Conservation (phyloP, 2,329 filamentous ascomycete genomes). For the Apiospora arundinis region DNA sequence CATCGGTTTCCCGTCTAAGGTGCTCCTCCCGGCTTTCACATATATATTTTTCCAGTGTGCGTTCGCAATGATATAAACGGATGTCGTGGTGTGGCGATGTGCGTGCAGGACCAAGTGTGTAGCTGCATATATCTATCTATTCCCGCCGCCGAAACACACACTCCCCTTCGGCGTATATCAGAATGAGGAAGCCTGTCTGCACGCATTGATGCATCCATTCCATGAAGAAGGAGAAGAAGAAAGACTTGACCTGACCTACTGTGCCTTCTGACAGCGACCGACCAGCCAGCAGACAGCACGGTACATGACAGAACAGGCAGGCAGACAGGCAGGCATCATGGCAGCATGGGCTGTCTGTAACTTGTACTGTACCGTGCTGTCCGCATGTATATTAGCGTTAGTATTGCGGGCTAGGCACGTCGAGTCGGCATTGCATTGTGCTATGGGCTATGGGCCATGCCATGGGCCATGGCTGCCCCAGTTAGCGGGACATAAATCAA, state of each 20-base stretch:
- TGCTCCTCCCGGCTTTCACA: not conserved
- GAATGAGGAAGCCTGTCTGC: not conserved
- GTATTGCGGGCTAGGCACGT: constrained; percentile 31
- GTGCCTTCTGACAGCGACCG: too few relatives aligned
- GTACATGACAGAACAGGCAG: too few relatives aligned
- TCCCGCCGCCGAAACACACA: not conserved
- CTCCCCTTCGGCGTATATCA: not conserved
- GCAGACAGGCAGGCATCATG: not conserved
- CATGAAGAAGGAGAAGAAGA: too few relatives aligned
- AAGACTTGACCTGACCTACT: too few relatives aligned
- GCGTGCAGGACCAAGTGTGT: not conserved
- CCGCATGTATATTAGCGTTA: constrained; percentile 28
- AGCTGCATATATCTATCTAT: not conserved
- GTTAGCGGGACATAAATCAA: constrained; percentile 16
- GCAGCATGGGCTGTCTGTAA: not conserved
- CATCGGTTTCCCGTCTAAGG: not conserved
- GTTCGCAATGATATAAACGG: not conserved
- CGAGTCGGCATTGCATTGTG: constrained; percentile 34
- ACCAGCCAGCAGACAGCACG: too few relatives aligned
- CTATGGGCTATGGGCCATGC: constrained; percentile 1
- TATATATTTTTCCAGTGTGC: too few relatives aligned
- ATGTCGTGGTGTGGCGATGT: constrained; percentile 4
- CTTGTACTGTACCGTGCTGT: constrained; percentile 10
- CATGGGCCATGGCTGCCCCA: not conserved
- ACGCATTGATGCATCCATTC: too few relatives aligned